Percentiles rank a stretch among this genome's conserved stretches.
Evolutionary conservation across 768 basidiomycete genomes (phyloP).

Genomic region (Hypholoma fasciculare): DNA sequence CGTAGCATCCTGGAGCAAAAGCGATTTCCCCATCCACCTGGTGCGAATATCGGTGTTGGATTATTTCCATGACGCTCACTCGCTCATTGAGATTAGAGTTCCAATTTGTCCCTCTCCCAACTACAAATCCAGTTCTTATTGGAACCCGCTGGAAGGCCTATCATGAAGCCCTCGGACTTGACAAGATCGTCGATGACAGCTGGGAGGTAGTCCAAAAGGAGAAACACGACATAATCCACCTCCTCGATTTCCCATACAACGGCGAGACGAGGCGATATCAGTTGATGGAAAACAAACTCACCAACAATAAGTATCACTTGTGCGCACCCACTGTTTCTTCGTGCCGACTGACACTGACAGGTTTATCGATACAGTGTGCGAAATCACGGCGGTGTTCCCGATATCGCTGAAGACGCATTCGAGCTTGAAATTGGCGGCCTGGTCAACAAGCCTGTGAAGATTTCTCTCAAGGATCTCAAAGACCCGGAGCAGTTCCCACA

Average conservation of each 20-base stretch:
- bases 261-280: slow-evolving; percentile 12
- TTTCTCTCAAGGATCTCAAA: slow-evolving; percentile 12
- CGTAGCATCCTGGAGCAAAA: slow-evolving; percentile 8
- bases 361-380: slow-evolving; percentile 3
- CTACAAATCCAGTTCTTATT: slow-evolving; percentile 11
- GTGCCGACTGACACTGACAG: background rate
- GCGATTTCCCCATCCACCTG: slow-evolving; percentile 11
- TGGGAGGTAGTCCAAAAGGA: slow-evolving; percentile 14
- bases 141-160: slow-evolving; percentile 15
- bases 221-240: slow-evolving; percentile 14
- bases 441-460: slow-evolving; percentile 13
- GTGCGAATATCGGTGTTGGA: background rate
- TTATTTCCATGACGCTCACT: background rate
- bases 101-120: slow-evolving; percentile 12
- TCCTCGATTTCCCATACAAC: slow-evolving; percentile 15
- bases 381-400: slow-evolving; percentile 15
- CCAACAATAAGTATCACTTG: slow-evolving; percentile 10
- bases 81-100: background rate
- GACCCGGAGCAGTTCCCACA: slow-evolving; percentile 13
- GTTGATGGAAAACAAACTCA: slow-evolving; percentile 5
- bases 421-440: slow-evolving; percentile 15
- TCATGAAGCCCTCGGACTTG: slow-evolving; percentile 12
- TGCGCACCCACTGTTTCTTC: background rate
- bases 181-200: slow-evolving; percentile 10
- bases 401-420: slow-evolving; percentile 10